A percentile compares a stretch with the other conserved stretches of the same genome.
These are phyloP conservation scores for Vanrija sp. DNA, from an alignment of 1,284 basidiomycete species.

Conservation along the genomic window DNA sequence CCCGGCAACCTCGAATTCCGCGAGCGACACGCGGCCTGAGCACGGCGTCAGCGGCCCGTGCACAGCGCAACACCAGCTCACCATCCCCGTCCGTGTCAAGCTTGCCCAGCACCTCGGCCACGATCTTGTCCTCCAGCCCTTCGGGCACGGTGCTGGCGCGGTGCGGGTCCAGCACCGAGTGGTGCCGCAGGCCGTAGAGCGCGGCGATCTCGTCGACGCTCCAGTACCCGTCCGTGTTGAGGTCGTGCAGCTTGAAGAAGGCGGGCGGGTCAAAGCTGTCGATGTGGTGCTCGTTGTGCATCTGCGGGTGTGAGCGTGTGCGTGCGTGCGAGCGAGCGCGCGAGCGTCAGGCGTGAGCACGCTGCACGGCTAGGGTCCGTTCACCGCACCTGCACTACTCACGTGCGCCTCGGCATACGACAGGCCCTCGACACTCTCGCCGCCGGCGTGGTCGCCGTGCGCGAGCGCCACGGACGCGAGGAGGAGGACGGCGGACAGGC, in stretches of 20 bases:
- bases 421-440: slow-evolving; percentile 30
- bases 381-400: slow-evolving; percentile 40
- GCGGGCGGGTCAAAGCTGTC: slow-evolving; percentile 46
- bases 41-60: slow-evolving; percentile 1
- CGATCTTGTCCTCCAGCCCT: slow-evolving; percentile 66
- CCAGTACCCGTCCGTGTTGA: slow-evolving; percentile 74
- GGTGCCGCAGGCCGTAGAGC: slow-evolving; percentile 92
- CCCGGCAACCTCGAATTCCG: slow-evolving; percentile 78
- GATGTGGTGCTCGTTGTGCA: slow-evolving; percentile 50
- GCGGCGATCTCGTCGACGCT: slow-evolving; percentile 79
- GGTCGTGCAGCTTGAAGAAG: slow-evolving; percentile 69
- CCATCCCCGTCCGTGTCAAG: slow-evolving; percentile 78
- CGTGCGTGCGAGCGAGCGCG: background rate
- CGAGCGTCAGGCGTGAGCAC: no score
- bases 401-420: slow-evolving; percentile 57
- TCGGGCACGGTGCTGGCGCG: slow-evolving; percentile 63
- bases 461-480: slow-evolving; percentile 21
- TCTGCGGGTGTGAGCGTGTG: slow-evolving; percentile 22
- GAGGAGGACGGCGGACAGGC: slow-evolving; percentile 13
- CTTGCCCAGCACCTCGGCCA: slow-evolving; percentile 65
- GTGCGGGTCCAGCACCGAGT: slow-evolving; percentile 80
- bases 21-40: slow-evolving; percentile 62
- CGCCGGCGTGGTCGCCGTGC: slow-evolving; percentile 42
- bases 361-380: no score
- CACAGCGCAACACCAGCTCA: slow-evolving; percentile 13